phyloP scores from a whole-genome alignment of 179 eudicot genomes.

The Vitellaria paradoxa region DNA sequence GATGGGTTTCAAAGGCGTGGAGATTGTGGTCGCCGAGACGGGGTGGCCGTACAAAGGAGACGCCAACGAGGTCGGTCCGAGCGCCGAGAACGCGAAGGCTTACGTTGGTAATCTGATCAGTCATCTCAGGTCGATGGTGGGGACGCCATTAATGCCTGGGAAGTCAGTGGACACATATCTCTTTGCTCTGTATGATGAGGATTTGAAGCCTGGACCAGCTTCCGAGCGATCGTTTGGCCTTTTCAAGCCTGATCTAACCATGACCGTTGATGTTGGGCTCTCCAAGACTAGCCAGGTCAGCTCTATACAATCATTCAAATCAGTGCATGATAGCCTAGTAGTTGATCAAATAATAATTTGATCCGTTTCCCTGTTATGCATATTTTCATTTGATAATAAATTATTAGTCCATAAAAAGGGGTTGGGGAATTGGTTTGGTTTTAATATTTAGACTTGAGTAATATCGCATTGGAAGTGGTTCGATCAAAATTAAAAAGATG shows the following conservation, averaged over 20 bases:
- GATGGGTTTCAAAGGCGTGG: conserved; percentile 73
- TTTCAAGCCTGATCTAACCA: conserved; percentile 66
- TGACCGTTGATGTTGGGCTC: conserved; percentile 66
- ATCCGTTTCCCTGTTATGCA: too few relatives aligned
- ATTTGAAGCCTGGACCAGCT: conserved; percentile 78
- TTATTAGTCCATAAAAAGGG: too few relatives aligned
- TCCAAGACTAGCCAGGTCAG: conserved; percentile 68
- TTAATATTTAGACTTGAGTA: too few relatives aligned
- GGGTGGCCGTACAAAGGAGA: conserved; percentile 98
- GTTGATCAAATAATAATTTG: too few relatives aligned
- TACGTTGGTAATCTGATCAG: conserved; percentile 67
- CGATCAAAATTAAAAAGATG: too few relatives aligned
- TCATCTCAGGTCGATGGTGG: conserved; percentile 82
- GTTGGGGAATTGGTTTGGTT: too few relatives aligned
- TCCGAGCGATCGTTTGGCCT: conserved; percentile 89
- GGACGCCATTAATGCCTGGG: conserved; percentile 95
- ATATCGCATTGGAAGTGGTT: too few relatives aligned
- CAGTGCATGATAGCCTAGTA: too few relatives aligned
- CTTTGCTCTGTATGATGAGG: conserved; percentile 92
- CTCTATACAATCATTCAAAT: too few relatives aligned
- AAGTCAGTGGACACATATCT: conserved; percentile 89
- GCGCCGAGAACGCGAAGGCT: conserved; percentile 87
- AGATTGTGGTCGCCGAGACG: conserved; percentile 92
- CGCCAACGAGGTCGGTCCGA: conserved; percentile 73
- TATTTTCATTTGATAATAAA: too few relatives aligned